Base-by-base conservation (phyloP, 805 yeast genomes). In the Candida ascalaphidarum region DNA sequence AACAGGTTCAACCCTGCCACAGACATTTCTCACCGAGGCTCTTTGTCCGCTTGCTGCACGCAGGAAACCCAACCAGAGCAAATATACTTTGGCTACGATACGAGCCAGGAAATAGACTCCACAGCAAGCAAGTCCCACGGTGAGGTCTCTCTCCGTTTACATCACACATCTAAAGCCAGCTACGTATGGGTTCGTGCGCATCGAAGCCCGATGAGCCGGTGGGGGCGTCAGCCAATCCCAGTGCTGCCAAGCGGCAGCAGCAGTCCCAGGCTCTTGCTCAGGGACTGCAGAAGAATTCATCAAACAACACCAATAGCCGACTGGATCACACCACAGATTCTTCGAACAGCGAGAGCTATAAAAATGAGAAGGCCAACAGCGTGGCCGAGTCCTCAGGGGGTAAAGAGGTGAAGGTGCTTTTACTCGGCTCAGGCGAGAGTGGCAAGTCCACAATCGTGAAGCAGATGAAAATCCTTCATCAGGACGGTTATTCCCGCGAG, bases 391-490 rank as follows among this genome's bases (percentile, higher is more conserved):
- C 14, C 14, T 4, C 19, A 9, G 16, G 23, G 5, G 48, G 40
- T 15, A 49, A 67, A 36, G 82, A 74, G 33, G 74, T 77, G 30
- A 86, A 86, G 50, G 77, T 88, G 26, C 61, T 88, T 21, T 61
- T 88, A 19, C 55, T 81, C 27, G 92, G 98, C 4, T 81, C 96
- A 1, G 98, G 97, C 11, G 94, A 81, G 46, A 67, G 78, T 36
- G 94, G 94, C 4, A 82, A 81, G 46, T 77, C 86, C 6, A 81
- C 94, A 11, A 75, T 81, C 29, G 71, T 82, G 29, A 82, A 81
- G 50, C 94, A 81, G 51, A 82, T 82, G 75, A 81, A 80, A 47
- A 80, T 80, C 33, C 59, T 80, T 27, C 84, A 81, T 46, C 81
- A 78, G 46, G 65, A 74, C 40, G 88, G 88, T 7, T 81, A 75